These are phyloP conservation scores for Coprinellus aureogranulatus DNA, from an alignment of 768 basidiomycete species.

Conservation along the genomic window DNA sequence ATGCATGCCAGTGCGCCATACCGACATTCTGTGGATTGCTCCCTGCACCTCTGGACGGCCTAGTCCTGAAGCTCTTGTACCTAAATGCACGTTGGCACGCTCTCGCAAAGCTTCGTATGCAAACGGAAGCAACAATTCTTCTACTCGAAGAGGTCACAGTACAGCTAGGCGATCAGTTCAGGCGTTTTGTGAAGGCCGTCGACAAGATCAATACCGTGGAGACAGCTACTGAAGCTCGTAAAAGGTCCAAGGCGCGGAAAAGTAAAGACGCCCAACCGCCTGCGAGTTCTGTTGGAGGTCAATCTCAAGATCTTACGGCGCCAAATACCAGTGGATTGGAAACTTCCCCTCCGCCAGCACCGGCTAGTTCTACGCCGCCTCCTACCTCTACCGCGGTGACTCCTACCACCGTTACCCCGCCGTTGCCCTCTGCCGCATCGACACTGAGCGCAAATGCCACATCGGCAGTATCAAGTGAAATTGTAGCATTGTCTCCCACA, in stretches of 20 bases:
- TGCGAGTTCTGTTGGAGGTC: too few relatives aligned
- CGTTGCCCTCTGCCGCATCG: too few relatives aligned
- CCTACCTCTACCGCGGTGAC: too few relatives aligned
- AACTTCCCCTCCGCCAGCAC: too few relatives aligned
- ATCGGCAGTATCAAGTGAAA: too few relatives aligned
- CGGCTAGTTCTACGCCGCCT: too few relatives aligned
- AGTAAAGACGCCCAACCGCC: too few relatives aligned
- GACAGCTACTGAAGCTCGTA: conserved; percentile 35
- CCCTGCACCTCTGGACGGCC: conserved; percentile 14
- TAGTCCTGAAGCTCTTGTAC: conserved; percentile 24
- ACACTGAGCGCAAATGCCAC: too few relatives aligned
- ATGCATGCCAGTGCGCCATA: conserved; percentile 26
- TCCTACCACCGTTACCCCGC: too few relatives aligned
- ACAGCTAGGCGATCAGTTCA: conserved; percentile 27
- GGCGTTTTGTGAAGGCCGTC: conserved; percentile 26
- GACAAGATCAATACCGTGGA: conserved; percentile 28
- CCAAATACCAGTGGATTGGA: too few relatives aligned
- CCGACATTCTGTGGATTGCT: conserved; percentile 37
- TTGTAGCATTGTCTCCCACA: too few relatives aligned
- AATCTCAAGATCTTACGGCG: too few relatives aligned
- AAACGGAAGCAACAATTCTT: conserved; percentile 24
- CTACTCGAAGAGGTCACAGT: conserved; percentile 24
- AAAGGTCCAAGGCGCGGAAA: conserved; percentile 12
- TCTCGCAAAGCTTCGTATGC: conserved; percentile 30
- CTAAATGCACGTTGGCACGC: conserved; percentile 31